These are phyloP conservation scores for Ascochyta rabiei DNA, from an alignment of 2,329 filamentous ascomycete species.

Conservation along the genomic window DNA sequence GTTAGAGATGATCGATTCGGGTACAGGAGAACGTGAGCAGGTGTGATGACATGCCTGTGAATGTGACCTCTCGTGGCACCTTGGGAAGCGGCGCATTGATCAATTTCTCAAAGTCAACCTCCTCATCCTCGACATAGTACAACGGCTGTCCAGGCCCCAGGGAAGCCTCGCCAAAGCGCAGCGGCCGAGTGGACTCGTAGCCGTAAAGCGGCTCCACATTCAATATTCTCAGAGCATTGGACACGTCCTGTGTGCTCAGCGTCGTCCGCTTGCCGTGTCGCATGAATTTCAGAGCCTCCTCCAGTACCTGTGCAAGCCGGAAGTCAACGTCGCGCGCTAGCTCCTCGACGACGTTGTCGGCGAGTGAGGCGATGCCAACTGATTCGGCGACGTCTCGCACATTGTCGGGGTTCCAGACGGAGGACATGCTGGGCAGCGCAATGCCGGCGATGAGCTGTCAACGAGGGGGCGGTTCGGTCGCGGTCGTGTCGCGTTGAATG, in stretches of 20 bases:
- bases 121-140: constrained; percentile 97
- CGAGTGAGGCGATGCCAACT: constrained; percentile 80
- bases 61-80: constrained; percentile 88
- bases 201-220: constrained; percentile 96
- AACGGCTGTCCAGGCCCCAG: constrained; percentile 91
- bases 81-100: constrained; percentile 96
- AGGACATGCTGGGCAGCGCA: constrained; percentile 42
- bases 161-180: constrained; percentile 92
- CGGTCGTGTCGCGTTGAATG: constrained; percentile 16
- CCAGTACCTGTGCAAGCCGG: constrained; percentile 88
- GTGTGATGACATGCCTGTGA: constrained; percentile 70
- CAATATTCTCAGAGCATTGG: constrained; percentile 81
- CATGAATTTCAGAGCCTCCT: constrained; percentile 96
- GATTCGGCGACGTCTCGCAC: constrained; percentile 96
- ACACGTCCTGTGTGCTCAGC: constrained; percentile 86
- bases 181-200: constrained; percentile 87
- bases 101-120: constrained; percentile 98
- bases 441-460: constrained; percentile 18
- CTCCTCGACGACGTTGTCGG: constrained; percentile 84
- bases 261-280: constrained; percentile 85
- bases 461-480: constrained; percentile 15
- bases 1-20: constrained; percentile 14
- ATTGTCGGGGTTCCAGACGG: constrained; percentile 95
- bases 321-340: constrained; percentile 95
- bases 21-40: not conserved